These are phyloP conservation scores for Sporothrix schenckii DNA, from an alignment of 2,329 filamentous ascomycete genomes.

Conservation along the genomic window DNA sequence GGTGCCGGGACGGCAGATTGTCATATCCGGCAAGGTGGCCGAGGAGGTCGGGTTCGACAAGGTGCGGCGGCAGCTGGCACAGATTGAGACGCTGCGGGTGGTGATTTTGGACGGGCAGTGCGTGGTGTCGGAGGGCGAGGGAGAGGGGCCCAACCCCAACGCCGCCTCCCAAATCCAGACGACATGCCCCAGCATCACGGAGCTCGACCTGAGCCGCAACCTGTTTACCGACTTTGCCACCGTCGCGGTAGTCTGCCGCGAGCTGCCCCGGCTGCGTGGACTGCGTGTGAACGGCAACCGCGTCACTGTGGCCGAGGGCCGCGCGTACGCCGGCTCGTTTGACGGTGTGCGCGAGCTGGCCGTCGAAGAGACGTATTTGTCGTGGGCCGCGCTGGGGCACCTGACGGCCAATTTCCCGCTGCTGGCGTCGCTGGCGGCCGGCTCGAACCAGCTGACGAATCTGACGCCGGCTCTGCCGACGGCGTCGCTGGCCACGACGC, in stretches of 20 bases:
- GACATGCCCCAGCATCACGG: slow-evolving; percentile 68
- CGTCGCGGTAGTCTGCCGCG: slow-evolving; percentile 70
- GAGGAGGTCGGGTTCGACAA: slow-evolving; percentile 97
- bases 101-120: slow-evolving; percentile 79
- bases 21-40: slow-evolving; percentile 77
- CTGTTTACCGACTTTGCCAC: slow-evolving; percentile 69
- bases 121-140: slow-evolving; percentile 51
- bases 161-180: slow-evolving; percentile 46
- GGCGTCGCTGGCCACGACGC: slow-evolving; percentile 52
- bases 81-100: slow-evolving; percentile 75
- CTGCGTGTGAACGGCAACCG: slow-evolving; percentile 79
- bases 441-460: slow-evolving; percentile 60
- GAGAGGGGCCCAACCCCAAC: slow-evolving; percentile 38
- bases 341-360: slow-evolving; percentile 61
- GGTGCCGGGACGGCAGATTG: slow-evolving; percentile 52
- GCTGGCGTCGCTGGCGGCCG: slow-evolving; percentile 55
- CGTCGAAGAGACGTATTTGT: slow-evolving; percentile 67
- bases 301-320: slow-evolving; percentile 48
- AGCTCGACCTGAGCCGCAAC: slow-evolving; percentile 85
- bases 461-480: slow-evolving; percentile 50
- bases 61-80: slow-evolving; percentile 76
- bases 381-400: slow-evolving; percentile 65
- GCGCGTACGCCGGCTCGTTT: slow-evolving; percentile 50
- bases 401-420: slow-evolving; percentile 58
- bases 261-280: slow-evolving; percentile 66